phyloP scores from a whole-genome alignment of 148 eudicot species.

The Gaultheria prostrata region DNA sequence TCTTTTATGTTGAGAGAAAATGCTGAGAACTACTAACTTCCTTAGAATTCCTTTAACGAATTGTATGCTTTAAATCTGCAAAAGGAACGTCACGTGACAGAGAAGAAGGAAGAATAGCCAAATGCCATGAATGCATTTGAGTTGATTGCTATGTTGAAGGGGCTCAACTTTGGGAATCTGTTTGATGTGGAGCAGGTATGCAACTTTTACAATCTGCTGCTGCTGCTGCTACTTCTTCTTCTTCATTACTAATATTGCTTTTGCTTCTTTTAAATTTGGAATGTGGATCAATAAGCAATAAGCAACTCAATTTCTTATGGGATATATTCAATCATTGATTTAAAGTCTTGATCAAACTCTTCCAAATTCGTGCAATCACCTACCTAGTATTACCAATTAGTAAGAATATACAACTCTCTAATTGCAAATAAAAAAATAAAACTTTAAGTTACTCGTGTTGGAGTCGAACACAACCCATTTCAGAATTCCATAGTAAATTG shows the following conservation, averaged over 20 bases:
- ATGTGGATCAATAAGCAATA: neutral
- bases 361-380: too few species aligned
- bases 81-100: conserved; percentile 90
- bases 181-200: conserved; percentile 80
- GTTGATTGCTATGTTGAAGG: conserved; percentile 90
- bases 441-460: too few species aligned
- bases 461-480: too few species aligned
- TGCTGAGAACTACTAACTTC: neutral
- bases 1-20: neutral
- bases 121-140: conserved; percentile 92
- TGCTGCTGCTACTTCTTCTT: neutral
- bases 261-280: neutral
- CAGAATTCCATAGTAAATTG: too few species aligned
- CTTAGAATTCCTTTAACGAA: neutral
- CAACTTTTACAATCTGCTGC: conserved; percentile 1
- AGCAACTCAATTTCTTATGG: neutral
- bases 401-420: too few species aligned
- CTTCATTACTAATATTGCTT: neutral
- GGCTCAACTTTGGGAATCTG: conserved; percentile 82
- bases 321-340: too few species aligned
- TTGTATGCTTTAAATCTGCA: conserved; percentile 16
- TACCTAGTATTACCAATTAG: too few species aligned
- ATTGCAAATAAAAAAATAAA: too few species aligned
- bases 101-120: conserved; percentile 79
- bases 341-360: too few species aligned